Percentiles rank a stretch among this genome's conserved stretches.
phyloP scores from a whole-genome alignment of 345 rosid species.

The Gynandropsis gynandra region DNA sequence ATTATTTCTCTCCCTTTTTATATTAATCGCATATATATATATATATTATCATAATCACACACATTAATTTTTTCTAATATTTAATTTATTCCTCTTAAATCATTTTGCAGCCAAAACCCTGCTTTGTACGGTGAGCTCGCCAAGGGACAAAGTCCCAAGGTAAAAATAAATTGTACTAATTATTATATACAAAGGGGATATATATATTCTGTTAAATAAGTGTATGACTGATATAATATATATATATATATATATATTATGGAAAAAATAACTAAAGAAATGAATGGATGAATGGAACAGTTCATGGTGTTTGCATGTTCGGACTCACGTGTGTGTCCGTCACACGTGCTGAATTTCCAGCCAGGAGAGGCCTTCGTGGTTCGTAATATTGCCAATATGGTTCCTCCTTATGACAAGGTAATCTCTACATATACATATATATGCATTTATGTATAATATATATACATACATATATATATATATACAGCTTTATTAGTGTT shows the following conservation, averaged over 20 bases:
- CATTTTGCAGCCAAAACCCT: slow-evolving; percentile 56
- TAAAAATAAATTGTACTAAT: no score
- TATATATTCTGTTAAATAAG: no score
- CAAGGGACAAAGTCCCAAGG: slow-evolving; percentile 93
- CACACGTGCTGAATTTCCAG: slow-evolving; percentile 38
- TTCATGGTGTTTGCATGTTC: slow-evolving; percentile 77
- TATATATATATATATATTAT: neutral
- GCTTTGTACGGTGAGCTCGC: slow-evolving; percentile 65
- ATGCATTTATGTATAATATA: neutral
- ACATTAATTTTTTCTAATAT: neutral
- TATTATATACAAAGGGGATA: no score
- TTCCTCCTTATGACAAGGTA: slow-evolving; percentile 48
- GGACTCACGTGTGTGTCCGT: slow-evolving; percentile 51
- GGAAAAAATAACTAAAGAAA: neutral
- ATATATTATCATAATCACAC: no score
- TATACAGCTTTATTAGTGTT: no score
- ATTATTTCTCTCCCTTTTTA: neutral
- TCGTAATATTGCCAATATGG: slow-evolving; percentile 47
- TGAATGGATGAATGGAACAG: slow-evolving; percentile 35
- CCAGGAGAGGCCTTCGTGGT: slow-evolving; percentile 48
- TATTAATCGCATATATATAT: no score
- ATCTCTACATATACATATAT: neutral
- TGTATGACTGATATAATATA: no score
- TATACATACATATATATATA: no score
- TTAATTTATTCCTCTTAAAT: neutral